These are phyloP conservation scores for Petunia axillaris DNA, from an alignment of 257 asterid species.

Conservation along the genomic window DNA sequence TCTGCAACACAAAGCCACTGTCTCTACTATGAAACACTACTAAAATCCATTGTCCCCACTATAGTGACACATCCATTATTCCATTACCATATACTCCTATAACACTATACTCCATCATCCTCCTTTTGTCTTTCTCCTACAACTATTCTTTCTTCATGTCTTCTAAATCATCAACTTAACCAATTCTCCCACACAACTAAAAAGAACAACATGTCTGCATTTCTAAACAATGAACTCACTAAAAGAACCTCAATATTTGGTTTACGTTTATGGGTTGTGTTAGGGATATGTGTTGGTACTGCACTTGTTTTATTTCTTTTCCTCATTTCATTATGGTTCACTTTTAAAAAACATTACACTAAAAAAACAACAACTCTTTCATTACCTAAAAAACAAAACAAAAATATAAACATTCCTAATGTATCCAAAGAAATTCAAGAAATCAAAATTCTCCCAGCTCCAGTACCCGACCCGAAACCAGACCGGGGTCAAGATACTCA, in stretches of 20 bases:
- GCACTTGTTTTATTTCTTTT: slow-evolving; percentile 68
- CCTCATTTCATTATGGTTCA: slow-evolving; percentile 77
- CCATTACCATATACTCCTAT: slow-evolving; percentile 30
- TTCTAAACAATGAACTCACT: slow-evolving; percentile 60
- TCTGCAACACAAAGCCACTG: slow-evolving; percentile 10
- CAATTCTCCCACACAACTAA: background rate
- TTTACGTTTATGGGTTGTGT: slow-evolving; percentile 71
- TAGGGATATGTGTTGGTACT: slow-evolving; percentile 88
- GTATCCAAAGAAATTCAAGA: slow-evolving; percentile 81
- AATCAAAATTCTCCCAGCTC: slow-evolving; percentile 61
- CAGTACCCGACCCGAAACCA: slow-evolving; percentile 46
- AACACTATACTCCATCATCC: background rate
- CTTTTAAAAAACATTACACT: slow-evolving; percentile 43
- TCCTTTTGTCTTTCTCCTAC: slow-evolving; percentile 24
- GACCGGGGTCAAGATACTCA: slow-evolving; percentile 39
- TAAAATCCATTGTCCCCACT: slow-evolving; percentile 16
- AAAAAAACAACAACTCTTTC: slow-evolving; percentile 35
- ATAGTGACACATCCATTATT: slow-evolving; percentile 26
- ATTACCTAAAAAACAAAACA: slow-evolving; percentile 30
- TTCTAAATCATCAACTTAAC: slow-evolving; percentile 4
- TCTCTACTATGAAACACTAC: background rate
- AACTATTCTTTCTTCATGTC: slow-evolving; percentile 28
- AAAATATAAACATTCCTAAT: slow-evolving; percentile 54
- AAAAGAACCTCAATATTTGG: slow-evolving; percentile 79
- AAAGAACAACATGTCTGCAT: slow-evolving; percentile 51